Evolutionary conservation across 2,329 filamentous ascomycete species (phyloP), one percentile per base, ranked within the genome.

Genomic region (Sporothrix dimorphospora): DNA sequence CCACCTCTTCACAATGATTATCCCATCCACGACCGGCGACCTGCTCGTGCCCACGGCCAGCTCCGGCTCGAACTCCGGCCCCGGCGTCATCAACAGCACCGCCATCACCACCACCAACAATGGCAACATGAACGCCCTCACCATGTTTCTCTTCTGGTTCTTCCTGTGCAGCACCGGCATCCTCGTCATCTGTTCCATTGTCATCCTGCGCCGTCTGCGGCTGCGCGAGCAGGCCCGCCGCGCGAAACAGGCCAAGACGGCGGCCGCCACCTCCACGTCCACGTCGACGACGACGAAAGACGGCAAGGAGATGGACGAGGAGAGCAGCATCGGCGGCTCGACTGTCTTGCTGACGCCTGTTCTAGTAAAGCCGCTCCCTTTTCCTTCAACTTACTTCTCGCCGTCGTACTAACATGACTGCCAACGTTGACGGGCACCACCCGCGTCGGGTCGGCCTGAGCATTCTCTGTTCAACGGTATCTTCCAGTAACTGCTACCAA

Each of bases 81-180:
- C 53, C 47, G 27, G 67, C 47, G 27, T 24, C 8, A 45, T 38
- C 47, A 57, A 69, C 57, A 69, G 34, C 51, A 59, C 38, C 38
- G 65, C 61, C 19, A 59, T 42, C 67, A 67, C 59, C n/a, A 72
- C 70, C 30, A 63, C 14, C 55, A 55, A 57, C n/a, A 21, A 21
- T 34, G 45, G 59, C 21, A 51, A 42, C 42, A 24, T 74, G 57
- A 71, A 75, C 71, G 69, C 70, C 16, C 67, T 74, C 63, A 61
- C 66, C 69, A 71, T 74, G 49, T 71, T 75, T 11, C 53, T 75
- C 27, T 75, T 75, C 21, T 72, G 72, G 70, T 72, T 75, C 69
- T 75, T 75, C 38, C 21, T 75, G 63, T 71, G 72, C 70, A 69
- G 67, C 47, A 72, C 73, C 16, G 45, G 55, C 27, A 67, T 40